Evolutionary conservation across 2,329 filamentous ascomycete species (phyloP), one percentile per base, ranked within the genome.

Genomic region (Cladosporium halotolerans): DNA sequence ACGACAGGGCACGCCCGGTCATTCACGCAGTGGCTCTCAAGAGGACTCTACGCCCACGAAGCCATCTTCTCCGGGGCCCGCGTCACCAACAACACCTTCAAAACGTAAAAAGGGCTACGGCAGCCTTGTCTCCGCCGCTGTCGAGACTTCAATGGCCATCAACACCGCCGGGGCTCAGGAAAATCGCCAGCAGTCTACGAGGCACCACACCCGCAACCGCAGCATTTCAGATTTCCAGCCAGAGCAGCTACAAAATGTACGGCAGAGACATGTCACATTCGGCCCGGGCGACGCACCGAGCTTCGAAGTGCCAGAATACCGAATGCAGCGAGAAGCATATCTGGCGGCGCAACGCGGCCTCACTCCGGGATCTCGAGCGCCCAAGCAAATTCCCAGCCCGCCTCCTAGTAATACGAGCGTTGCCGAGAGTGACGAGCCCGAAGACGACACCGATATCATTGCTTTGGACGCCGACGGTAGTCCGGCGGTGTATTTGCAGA

Each of bases 221-320:
- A 96, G 91, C 69, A 74, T 93, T 23, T 96, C 90, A 73, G 91
- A 96, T 59, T 96, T 95, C 69, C 79, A 83, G 0, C 89, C 90
- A 2, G 87, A 93, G 51, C 74, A 81, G 4, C 75, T 85, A 58
- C 77, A 83, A 41, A 79, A 86, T 46, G 78, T 85, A 1, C 87
- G 83, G 64, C 72, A 75, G 32, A 81, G 89, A 41, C 84, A 89
- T 58, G 79, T 88, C 52, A 88, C 86, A 0, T 83, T 93, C 13
- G 83, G 83, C 1, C 76, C 83, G 2, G 60, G 77, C 63, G 62
- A 70, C 62, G 41, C 72, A 19, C 76, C 79, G 33, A 72, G 72
- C 33, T 75, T 76, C 14, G 76, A 83, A 58, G 13, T 71, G 4
- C 64, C 73, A 5, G 73, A 78, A 45, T 73, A 76, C 45, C 73